phyloP scores from a whole-genome alignment of 768 basidiomycete genomes.

The Hericium rajendrae region DNA sequence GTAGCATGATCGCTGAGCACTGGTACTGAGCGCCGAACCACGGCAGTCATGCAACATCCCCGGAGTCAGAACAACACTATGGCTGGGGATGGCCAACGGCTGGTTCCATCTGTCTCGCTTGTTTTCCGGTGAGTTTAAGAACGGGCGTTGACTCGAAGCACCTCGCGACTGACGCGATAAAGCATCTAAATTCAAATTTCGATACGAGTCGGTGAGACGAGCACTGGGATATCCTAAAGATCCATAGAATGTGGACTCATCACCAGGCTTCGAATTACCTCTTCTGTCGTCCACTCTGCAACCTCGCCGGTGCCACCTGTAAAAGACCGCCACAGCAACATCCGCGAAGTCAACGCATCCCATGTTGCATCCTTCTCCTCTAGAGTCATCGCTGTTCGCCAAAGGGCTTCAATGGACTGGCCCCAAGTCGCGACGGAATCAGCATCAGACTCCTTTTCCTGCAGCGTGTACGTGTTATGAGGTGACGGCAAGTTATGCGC shows the following conservation, averaged over 20 bases:
- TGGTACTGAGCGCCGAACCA: too few species aligned
- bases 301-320: slow-evolving; percentile 24
- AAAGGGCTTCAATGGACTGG: slow-evolving; percentile 41
- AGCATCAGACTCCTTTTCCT: slow-evolving; percentile 20
- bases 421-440: slow-evolving; percentile 37
- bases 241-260: neutral
- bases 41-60: too few species aligned
- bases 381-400: slow-evolving; percentile 40
- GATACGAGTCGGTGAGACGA: too few species aligned
- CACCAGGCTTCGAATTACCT: slow-evolving; percentile 21
- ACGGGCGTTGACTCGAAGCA: too few species aligned
- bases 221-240: neutral
- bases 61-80: too few species aligned
- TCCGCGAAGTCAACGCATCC: slow-evolving; percentile 41
- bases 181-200: too few species aligned
- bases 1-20: too few species aligned
- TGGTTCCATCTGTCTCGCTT: too few species aligned
- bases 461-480: slow-evolving; percentile 16
- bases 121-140: too few species aligned
- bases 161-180: too few species aligned
- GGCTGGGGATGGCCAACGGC: too few species aligned
- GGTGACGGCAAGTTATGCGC: neutral
- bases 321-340: slow-evolving; percentile 48
- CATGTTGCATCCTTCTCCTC: slow-evolving; percentile 28
- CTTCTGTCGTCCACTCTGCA: slow-evolving; percentile 49